Evolutionary conservation across 2,329 filamentous ascomycete species (phyloP).

Genomic region (Bipolaris sorokiniana): DNA sequence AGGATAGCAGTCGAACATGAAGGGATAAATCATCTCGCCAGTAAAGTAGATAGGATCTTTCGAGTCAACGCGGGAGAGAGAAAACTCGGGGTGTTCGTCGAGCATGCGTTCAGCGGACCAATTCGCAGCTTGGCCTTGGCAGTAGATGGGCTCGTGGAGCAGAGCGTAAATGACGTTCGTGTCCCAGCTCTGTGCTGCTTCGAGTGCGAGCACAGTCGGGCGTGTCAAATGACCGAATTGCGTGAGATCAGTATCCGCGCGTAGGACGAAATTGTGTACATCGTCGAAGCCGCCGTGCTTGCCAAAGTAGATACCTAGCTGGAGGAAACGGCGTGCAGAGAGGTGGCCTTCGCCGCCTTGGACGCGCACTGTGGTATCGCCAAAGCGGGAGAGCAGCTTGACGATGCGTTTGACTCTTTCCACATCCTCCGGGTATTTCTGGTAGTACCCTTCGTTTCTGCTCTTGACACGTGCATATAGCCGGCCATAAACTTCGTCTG

Average conservation of each 20-base stretch:
- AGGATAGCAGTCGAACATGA: slow-evolving; percentile 80
- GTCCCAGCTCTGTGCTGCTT: slow-evolving; percentile 73
- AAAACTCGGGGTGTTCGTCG: slow-evolving; percentile 56
- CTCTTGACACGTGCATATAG: slow-evolving; percentile 72
- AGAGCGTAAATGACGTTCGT: slow-evolving; percentile 81
- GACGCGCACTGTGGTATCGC: slow-evolving; percentile 65
- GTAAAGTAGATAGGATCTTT: slow-evolving; percentile 74
- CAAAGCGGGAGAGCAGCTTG: slow-evolving; percentile 63
- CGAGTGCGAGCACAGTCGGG: slow-evolving; percentile 71
- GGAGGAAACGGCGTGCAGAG: slow-evolving; percentile 75
- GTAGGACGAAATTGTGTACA: slow-evolving; percentile 66
- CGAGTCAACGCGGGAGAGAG: slow-evolving; percentile 43
- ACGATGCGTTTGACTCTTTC: slow-evolving; percentile 70
- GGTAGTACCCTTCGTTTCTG: slow-evolving; percentile 80
- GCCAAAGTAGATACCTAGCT: slow-evolving; percentile 79
- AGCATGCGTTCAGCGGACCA: slow-evolving; percentile 78
- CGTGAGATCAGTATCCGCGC: slow-evolving; percentile 73
- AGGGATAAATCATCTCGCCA: slow-evolving; percentile 90
- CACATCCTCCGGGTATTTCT: slow-evolving; percentile 83
- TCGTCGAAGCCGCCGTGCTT: slow-evolving; percentile 62
- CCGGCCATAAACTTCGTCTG: slow-evolving; percentile 76
- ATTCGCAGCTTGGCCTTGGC: slow-evolving; percentile 68
- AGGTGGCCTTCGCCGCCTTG: slow-evolving; percentile 72
- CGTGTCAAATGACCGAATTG: slow-evolving; percentile 77
- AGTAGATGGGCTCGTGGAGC: slow-evolving; percentile 88